Conservation (phyloP, 805 yeast species). For the Dipodascus geniculatus region DNA sequence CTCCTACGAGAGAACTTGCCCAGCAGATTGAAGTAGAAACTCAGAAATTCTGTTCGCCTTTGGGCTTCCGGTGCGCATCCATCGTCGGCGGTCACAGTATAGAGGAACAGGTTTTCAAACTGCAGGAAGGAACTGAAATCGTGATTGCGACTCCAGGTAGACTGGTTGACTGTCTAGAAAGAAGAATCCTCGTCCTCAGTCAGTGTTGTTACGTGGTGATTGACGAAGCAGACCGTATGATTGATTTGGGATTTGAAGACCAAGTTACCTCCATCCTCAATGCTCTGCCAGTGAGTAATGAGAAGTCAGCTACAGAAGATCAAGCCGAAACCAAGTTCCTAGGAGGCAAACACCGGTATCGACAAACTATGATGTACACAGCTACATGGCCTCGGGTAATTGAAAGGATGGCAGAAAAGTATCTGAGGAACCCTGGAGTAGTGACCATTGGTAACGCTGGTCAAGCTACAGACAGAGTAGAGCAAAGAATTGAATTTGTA, state of each 20-base stretch:
- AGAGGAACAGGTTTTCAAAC: constrained; percentile 52
- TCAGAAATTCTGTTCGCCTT: constrained; percentile 32
- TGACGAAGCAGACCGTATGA: constrained; percentile 96
- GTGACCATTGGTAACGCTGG: constrained; percentile 60
- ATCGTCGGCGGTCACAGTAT: constrained; percentile 87
- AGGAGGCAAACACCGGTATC: constrained; percentile 14
- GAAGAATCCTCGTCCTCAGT: constrained; percentile 46
- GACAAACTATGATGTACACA: constrained; percentile 82
- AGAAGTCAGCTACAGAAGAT: constrained; percentile 27
- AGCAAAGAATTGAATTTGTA: constrained; percentile 51
- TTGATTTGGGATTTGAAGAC: constrained; percentile 86
- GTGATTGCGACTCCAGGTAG: constrained; percentile 94
- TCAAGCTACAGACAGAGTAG: constrained; percentile 54
- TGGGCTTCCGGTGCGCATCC: constrained; percentile 36
- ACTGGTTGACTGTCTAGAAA: constrained; percentile 64
- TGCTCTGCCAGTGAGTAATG: constrained; percentile 38
- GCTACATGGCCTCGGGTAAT: constrained; percentile 81
- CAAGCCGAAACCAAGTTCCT: constrained; percentile 14
- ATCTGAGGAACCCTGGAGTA: constrained; percentile 48
- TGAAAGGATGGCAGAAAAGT: constrained; percentile 52
- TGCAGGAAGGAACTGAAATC: constrained; percentile 58
- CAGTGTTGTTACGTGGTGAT: constrained; percentile 59
- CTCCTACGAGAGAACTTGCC: constrained; percentile 92
- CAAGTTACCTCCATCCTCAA: constrained; percentile 53
- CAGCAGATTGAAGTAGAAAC: constrained; percentile 71